A percentile compares a stretch with the other conserved stretches of the same genome.
phyloP scores from a whole-genome alignment of 768 basidiomycete genomes.

The Chalciporus sphaerocephalus region DNA sequence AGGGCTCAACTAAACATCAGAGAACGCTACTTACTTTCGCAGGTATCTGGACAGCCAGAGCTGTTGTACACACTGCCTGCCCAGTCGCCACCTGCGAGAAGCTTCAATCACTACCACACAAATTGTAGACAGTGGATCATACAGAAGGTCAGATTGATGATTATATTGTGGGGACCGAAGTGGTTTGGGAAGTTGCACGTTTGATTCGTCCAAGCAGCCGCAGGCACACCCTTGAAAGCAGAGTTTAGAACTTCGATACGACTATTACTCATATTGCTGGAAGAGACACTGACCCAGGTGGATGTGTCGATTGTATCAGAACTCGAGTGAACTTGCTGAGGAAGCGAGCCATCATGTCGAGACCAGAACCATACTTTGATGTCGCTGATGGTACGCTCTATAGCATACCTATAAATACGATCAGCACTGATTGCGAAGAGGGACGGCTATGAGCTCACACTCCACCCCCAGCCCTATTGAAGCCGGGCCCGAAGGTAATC shows the following conservation, averaged over 20 bases:
- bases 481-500: slow-evolving; percentile 21
- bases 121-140: slow-evolving; percentile 18
- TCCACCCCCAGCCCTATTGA: slow-evolving; percentile 36
- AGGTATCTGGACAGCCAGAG: slow-evolving; percentile 52
- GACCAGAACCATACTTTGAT: slow-evolving; percentile 47
- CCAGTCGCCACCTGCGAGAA: slow-evolving; percentile 50
- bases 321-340: slow-evolving; percentile 18
- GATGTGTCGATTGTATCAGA: slow-evolving; percentile 18
- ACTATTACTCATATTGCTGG: not conserved
- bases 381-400: slow-evolving; percentile 31
- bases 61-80: slow-evolving; percentile 44
- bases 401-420: slow-evolving; percentile 36
- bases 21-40: slow-evolving; percentile 40
- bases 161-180: slow-evolving; percentile 33
- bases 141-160: slow-evolving; percentile 59
- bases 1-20: not conserved
- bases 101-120: slow-evolving; percentile 2
- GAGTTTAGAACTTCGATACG: not conserved
- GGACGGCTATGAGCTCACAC: slow-evolving; percentile 23
- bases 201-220: slow-evolving; percentile 32
- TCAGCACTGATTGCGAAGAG: slow-evolving; percentile 1
- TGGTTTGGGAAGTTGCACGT: slow-evolving; percentile 35
- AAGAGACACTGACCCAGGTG: slow-evolving; percentile 28
- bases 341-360: slow-evolving; percentile 24
- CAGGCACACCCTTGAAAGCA: slow-evolving; percentile 27